Conservation (phyloP, 306 rosid species). For the Prunus mira region DNA sequence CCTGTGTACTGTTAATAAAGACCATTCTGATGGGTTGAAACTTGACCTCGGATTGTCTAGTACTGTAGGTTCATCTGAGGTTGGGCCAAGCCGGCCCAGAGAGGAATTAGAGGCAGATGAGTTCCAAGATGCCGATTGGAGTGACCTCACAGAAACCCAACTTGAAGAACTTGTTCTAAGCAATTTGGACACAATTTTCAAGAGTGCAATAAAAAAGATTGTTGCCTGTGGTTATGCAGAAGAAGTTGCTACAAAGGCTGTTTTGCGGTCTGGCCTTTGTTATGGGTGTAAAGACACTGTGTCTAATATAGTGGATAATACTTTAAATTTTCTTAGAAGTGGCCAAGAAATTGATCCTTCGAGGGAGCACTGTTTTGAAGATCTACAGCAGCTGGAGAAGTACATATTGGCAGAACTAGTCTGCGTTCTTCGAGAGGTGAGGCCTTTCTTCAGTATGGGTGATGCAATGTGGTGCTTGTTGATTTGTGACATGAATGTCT, state of each 20-base stretch:
- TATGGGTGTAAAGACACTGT: slow-evolving; percentile 81
- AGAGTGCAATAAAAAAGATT: slow-evolving; percentile 68
- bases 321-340: slow-evolving; percentile 65
- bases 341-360: slow-evolving; percentile 80
- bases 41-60: slow-evolving; percentile 78
- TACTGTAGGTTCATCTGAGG: slow-evolving; percentile 40
- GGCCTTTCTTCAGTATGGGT: slow-evolving; percentile 82
- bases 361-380: slow-evolving; percentile 68
- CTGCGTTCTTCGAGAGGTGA: slow-evolving; percentile 83
- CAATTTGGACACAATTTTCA: slow-evolving; percentile 66
- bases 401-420: slow-evolving; percentile 82
- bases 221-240: slow-evolving; percentile 69
- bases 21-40: slow-evolving; percentile 65
- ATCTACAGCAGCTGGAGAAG: slow-evolving; percentile 79
- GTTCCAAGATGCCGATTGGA: slow-evolving; percentile 77
- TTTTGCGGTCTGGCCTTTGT: slow-evolving; percentile 78
- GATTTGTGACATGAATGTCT: slow-evolving; percentile 78
- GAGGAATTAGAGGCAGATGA: slow-evolving; percentile 65
- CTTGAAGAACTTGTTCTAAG: slow-evolving; percentile 75
- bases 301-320: slow-evolving; percentile 75
- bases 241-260: slow-evolving; percentile 71
- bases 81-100: slow-evolving; percentile 43
- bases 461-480: slow-evolving; percentile 98
- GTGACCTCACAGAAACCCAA: slow-evolving; percentile 72
- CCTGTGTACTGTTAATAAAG: slow-evolving; percentile 47